These are phyloP conservation scores for Hemileccinum rubropunctum DNA, from an alignment of 768 basidiomycete genomes.

Conservation along the genomic window DNA sequence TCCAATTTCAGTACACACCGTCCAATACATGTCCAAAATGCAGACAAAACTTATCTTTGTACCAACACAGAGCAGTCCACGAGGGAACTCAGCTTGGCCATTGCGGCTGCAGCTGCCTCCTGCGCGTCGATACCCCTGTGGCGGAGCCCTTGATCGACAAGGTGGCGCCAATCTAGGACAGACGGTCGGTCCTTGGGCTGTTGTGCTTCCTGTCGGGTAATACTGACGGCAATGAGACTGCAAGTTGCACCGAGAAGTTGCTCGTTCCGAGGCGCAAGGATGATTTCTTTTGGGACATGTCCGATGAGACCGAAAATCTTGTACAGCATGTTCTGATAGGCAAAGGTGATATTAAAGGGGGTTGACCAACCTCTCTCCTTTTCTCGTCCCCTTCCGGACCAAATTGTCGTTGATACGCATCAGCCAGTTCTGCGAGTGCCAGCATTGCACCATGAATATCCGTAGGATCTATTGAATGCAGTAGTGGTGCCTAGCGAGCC, in stretches of 20 bases:
- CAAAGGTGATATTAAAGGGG: not conserved
- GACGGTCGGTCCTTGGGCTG: constrained; percentile 35
- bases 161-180: constrained; percentile 60
- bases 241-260: constrained; percentile 72
- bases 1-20: constrained; percentile 18
- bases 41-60: constrained; percentile 61
- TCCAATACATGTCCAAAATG: constrained; percentile 6
- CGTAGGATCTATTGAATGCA: constrained; percentile 60
- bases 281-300: constrained; percentile 51
- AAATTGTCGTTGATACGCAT: constrained; percentile 44
- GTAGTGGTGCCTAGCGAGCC: constrained; percentile 46
- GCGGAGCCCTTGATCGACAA: constrained; percentile 72
- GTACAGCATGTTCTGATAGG: not conserved
- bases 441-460: constrained; percentile 84
- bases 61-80: constrained; percentile 63
- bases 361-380: constrained; percentile 43
- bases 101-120: constrained; percentile 69
- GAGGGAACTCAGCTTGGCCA: constrained; percentile 66
- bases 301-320: constrained; percentile 68
- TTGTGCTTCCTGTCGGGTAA: constrained; percentile 58
- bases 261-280: constrained; percentile 68
- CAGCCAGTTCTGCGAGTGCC: constrained; percentile 68
- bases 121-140: constrained; percentile 65
- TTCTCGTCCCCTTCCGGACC: constrained; percentile 32
- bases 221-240: constrained; percentile 59